These are phyloP conservation scores for Boletus reticulatus DNA, from an alignment of 768 basidiomycete species.

Conservation along the genomic window DNA sequence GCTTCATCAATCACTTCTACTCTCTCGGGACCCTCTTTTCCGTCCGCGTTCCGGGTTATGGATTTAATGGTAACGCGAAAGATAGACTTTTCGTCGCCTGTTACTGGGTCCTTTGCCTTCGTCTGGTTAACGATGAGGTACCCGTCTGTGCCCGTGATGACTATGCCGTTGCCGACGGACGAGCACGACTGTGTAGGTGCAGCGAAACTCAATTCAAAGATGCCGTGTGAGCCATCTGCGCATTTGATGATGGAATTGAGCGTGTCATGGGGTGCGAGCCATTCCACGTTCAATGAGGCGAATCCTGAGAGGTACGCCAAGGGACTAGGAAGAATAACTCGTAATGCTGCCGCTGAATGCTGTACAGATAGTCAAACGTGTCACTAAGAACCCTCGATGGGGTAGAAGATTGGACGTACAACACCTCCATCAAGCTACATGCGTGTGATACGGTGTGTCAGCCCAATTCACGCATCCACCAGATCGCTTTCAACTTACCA, in stretches of 20 bases:
- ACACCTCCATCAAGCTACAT: conserved; percentile 76
- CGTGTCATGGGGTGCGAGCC: conserved; percentile 79
- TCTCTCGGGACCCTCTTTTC: conserved; percentile 32
- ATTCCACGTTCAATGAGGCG: conserved; percentile 66
- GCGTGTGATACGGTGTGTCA: background rate
- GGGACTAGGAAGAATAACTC: conserved; percentile 52
- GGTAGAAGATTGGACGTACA: conserved; percentile 38
- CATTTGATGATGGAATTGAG: conserved; percentile 53
- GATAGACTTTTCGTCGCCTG: conserved; percentile 23
- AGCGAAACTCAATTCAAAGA: conserved; percentile 62
- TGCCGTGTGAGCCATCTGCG: conserved; percentile 54
- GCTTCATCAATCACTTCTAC: conserved; percentile 47
- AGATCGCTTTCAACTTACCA: conserved; percentile 46
- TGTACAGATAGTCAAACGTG: conserved; percentile 19
- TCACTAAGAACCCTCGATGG: background rate
- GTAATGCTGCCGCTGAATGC: conserved; percentile 68
- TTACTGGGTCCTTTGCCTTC: conserved; percentile 23
- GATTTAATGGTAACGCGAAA: conserved; percentile 41
- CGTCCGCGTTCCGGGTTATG: conserved; percentile 19
- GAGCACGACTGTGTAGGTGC: conserved; percentile 47
- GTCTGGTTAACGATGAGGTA: conserved; percentile 49
- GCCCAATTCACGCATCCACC: background rate
- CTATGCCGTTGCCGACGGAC: conserved; percentile 23
- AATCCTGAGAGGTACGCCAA: conserved; percentile 59
- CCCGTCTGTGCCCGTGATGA: conserved; percentile 63